Evolutionary conservation across 345 rosid species (phyloP).

Genomic region (Arabis alpina): DNA sequence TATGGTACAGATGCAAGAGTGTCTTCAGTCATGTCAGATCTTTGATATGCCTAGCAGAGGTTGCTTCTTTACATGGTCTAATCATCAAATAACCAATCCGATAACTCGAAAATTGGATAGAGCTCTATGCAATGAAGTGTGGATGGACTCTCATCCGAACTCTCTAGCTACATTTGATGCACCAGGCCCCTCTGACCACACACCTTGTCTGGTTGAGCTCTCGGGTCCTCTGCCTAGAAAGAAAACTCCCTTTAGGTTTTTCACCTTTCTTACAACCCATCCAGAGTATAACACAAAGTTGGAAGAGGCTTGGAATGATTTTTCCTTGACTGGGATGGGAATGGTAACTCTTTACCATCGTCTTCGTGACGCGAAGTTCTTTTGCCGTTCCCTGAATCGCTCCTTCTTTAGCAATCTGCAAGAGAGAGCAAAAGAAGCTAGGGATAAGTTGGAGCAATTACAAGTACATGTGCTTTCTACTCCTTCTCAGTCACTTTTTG

Average conservation of each 20-base stretch:
- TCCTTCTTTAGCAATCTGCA: background rate
- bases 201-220: background rate
- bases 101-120: background rate
- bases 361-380: background rate
- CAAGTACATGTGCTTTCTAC: no score
- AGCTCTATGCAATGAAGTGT: background rate
- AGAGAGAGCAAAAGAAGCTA: rapidly evolving
- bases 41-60: no score
- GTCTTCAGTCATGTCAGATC: no score
- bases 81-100: no score
- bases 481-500: background rate
- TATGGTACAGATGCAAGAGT: no score
- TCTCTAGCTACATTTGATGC: background rate
- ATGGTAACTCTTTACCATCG: no score
- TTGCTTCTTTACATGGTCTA: no score
- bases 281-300: no score
- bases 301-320: no score
- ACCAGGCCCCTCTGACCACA: background rate
- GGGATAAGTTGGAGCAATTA: background rate
- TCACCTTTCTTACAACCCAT: background rate
- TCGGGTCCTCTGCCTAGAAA: no score
- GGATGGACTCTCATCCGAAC: background rate
- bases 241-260: background rate
- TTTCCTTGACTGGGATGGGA: no score
- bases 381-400: background rate